Base-by-base conservation (phyloP, 345 rosid species). In the Eutrema yunnanense region DNA sequence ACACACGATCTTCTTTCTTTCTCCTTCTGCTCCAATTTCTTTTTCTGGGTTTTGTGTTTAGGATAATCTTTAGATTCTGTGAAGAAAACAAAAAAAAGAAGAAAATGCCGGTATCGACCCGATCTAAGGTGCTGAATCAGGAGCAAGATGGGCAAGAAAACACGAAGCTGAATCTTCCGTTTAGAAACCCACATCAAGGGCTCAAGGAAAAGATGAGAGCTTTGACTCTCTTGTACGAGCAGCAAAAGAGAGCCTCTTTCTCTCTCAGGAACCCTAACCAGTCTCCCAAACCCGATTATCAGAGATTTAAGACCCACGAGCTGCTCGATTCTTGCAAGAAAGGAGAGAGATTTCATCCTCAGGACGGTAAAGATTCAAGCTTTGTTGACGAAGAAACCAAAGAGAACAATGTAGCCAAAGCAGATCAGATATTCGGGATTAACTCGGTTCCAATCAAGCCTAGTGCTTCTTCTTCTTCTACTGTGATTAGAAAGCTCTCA, bases 121-220 rank as follows among this genome's bases (percentile, higher is more conserved):
- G 96, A 81, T 90, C 96, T 11, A 88, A 84, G 81, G 72, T 67
- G 78, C 55, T 47, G 73, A 72, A 48, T 54, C 73, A 74, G 26
- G 85, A 78, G 64, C 54, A 64, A 8, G 67, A 63, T 73, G 82
- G 53, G 73, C 86, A 83, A 82, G 87, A 84, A 70, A 78, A 62
- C 52, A 62, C 69, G 33, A 75, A 75, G 38, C 16, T 63, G 68
- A 80, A 44, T 59, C 46, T 78, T 77, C 81, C 81, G 7, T 29
- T 80, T 76, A 84, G 96, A 68, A 88, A 87, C 58, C 97, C 93
- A 6, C 98, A 93, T 70, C 94, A 93, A 76, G 98, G 98, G 3
- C 72, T 93, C 73, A 93, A 89, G 67, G 98, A 93, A 79, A 90
- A 88, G 84, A 85, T 93, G 97, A 88, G 63, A 83, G 94, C 92